These are phyloP conservation scores for Platanthera zijinensis DNA, from an alignment of 106 monocot genomes.

Conservation along the genomic window DNA sequence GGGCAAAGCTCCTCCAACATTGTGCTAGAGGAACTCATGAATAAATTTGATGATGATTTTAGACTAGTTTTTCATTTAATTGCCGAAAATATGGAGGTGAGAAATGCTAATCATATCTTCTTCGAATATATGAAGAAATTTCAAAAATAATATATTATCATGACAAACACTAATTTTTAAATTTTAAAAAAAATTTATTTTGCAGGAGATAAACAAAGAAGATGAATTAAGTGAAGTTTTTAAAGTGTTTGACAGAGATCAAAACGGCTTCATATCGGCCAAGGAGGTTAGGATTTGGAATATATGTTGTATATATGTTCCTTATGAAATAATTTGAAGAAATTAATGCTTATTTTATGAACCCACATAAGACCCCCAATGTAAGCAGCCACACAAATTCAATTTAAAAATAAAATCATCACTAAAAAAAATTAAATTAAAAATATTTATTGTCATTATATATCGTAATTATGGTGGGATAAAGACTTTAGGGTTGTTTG, in stretches of 20 bases:
- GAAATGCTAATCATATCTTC: background rate
- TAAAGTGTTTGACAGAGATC: slow-evolving; percentile 48
- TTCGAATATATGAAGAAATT: background rate
- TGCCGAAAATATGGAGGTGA: no score
- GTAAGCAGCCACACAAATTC: no score
- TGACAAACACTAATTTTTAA: background rate
- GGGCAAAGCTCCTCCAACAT: no score
- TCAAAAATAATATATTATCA: background rate
- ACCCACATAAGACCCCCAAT: no score
- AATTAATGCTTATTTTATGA: no score
- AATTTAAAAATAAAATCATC: no score
- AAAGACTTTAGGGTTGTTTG: no score
- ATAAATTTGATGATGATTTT: no score
- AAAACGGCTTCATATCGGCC: slow-evolving; percentile 45
- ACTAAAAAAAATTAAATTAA: background rate
- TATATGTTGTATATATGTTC: no score
- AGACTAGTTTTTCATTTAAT: no score
- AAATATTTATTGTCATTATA: background rate
- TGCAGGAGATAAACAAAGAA: slow-evolving; percentile 37
- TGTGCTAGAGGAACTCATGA: no score
- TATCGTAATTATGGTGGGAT: background rate
- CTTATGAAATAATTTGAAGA: no score
- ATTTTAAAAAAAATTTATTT: background rate
- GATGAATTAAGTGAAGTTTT: slow-evolving; percentile 50
- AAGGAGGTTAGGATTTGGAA: slow-evolving; percentile 21